Conservation (phyloP, 208 protist genomes). For the Trypanosoma congolense region DNA sequence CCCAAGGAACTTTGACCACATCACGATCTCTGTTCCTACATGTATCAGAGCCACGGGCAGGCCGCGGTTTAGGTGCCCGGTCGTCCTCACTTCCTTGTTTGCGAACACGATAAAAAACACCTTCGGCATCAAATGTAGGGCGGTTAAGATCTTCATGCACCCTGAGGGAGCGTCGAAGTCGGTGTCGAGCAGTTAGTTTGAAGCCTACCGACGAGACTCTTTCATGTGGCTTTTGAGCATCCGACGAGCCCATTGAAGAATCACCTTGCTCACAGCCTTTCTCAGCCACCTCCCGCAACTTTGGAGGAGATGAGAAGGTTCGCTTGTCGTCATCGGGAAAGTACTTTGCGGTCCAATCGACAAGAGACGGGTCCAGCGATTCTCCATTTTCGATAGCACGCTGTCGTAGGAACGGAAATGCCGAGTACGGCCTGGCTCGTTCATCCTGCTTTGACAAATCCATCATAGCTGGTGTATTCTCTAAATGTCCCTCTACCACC, state of each 20-base stretch:
- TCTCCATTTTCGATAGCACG: conserved; percentile 64
- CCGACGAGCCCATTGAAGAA: not conserved
- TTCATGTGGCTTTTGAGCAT: not conserved
- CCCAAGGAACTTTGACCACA: conserved; percentile 86
- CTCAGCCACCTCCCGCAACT: conserved; percentile 31
- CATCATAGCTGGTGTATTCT: conserved; percentile 54
- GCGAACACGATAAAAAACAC: conserved; percentile 78
- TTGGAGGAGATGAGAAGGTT: conserved; percentile 66
- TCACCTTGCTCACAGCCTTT: conserved; percentile 3
- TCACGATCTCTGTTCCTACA: conserved; percentile 9
- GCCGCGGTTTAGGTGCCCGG: conserved; percentile 47
- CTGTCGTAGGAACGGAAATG: conserved; percentile 83
- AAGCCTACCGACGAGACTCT: not conserved
- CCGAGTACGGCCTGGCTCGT: conserved; percentile 26
- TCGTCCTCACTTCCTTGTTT: conserved; percentile 48
- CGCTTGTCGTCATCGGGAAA: conserved; percentile 70
- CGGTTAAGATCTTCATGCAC: conserved; percentile 71
- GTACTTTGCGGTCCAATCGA: conserved; percentile 90
- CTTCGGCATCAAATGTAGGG: conserved; percentile 85
- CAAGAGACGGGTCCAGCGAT: conserved; percentile 79
- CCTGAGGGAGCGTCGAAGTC: conserved; percentile 61
- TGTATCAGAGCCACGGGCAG: conserved; percentile 61
- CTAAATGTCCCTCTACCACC: conserved; percentile 42
- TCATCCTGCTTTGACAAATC: conserved; percentile 30
- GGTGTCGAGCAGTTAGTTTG: conserved; percentile 41